A percentile compares a stretch with the other conserved stretches of the same genome.
These are phyloP conservation scores for Thymus quinquecostatus DNA, from an alignment of 257 asterid species.

Conservation along the genomic window DNA sequence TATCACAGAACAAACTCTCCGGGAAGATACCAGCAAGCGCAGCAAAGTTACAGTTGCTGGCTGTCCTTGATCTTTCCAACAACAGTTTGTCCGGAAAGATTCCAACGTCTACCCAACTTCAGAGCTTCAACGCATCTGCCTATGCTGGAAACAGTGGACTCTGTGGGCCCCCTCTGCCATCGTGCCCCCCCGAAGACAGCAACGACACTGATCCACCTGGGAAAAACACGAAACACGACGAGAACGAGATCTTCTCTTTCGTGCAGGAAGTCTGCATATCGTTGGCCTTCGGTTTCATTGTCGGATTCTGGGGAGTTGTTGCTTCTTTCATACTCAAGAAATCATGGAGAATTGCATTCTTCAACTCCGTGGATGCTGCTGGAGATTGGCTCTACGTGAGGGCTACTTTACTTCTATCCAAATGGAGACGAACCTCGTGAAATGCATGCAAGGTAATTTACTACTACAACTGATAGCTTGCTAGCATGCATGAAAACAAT, in stretches of 20 bases:
- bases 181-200: slow-evolving; percentile 23
- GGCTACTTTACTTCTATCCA: neutral
- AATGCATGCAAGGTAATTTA: no score
- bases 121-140: slow-evolving; percentile 31
- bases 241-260: neutral
- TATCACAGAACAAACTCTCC: slow-evolving; percentile 38
- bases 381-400: slow-evolving; percentile 26
- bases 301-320: slow-evolving; percentile 44
- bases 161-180: slow-evolving; percentile 41
- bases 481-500: neutral
- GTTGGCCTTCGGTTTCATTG: slow-evolving; percentile 26
- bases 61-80: slow-evolving; percentile 37
- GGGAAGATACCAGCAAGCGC: slow-evolving; percentile 39
- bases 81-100: slow-evolving; percentile 39
- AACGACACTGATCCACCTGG: neutral
- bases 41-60: slow-evolving; percentile 18
- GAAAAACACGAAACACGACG: neutral
- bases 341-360: slow-evolving; percentile 37
- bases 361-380: neutral
- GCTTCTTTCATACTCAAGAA: slow-evolving; percentile 28
- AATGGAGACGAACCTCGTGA: neutral
- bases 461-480: no score
- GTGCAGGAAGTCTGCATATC: slow-evolving; percentile 14
- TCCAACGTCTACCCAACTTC: slow-evolving; percentile 43
- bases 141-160: slow-evolving; percentile 35